A percentile compares a stretch with the other conserved stretches of the same genome.
Evolutionary conservation across 208 protist genomes (phyloP).

Genomic region (Trypanosoma rangeli): DNA sequence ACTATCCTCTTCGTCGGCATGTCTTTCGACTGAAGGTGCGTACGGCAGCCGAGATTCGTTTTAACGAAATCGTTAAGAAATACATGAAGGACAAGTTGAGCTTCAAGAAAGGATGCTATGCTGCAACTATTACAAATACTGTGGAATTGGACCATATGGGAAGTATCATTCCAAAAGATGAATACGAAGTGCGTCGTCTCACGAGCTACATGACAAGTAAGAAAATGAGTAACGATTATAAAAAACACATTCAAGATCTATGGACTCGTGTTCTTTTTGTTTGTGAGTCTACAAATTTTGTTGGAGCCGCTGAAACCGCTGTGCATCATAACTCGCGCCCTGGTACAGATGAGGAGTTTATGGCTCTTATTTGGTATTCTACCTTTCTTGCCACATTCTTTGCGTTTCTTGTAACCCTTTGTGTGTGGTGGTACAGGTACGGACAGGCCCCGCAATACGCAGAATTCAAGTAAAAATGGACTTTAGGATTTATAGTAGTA

Average conservation of each 20-base stretch:
- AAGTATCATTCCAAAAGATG: constrained; percentile 90
- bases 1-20: constrained; percentile 82
- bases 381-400: constrained; percentile 64
- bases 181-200: constrained; percentile 86
- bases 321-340: constrained; percentile 78
- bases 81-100: constrained; percentile 91
- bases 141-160: constrained; percentile 91
- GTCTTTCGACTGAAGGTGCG: constrained; percentile 88
- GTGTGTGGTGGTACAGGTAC: constrained; percentile 87
- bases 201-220: constrained; percentile 92
- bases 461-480: constrained; percentile 67
- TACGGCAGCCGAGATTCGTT: constrained; percentile 83
- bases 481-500: background rate
- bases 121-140: constrained; percentile 85
- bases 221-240: constrained; percentile 91
- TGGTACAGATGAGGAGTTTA: constrained; percentile 90
- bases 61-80: constrained; percentile 84
- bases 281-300: constrained; percentile 81
- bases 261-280: constrained; percentile 84
- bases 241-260: constrained; percentile 87
- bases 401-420: constrained; percentile 60
- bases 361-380: constrained; percentile 86
- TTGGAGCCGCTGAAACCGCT: constrained; percentile 74
- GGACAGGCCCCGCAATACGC: constrained; percentile 82
- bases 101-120: constrained; percentile 80